phyloP scores from a whole-genome alignment of 306 rosid species.

The Dryas alaskensis region DNA sequence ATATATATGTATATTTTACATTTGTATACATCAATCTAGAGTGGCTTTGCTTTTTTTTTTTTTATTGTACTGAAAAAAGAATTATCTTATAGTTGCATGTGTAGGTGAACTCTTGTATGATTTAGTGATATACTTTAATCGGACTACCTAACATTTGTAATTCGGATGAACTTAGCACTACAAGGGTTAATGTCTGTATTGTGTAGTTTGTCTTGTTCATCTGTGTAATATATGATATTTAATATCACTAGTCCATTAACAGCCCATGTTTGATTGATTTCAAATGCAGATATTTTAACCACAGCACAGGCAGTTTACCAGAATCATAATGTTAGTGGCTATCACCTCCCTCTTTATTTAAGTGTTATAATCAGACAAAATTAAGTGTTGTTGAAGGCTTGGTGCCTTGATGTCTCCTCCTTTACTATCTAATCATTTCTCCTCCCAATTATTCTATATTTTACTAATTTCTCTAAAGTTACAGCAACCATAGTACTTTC shows the following conservation, averaged over 20 bases:
- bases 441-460: too few species aligned
- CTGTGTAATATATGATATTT: background rate
- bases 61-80: too few species aligned
- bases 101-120: background rate
- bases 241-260: slow-evolving; percentile 9
- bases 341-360: slow-evolving; percentile 8
- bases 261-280: slow-evolving; percentile 32
- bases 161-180: background rate
- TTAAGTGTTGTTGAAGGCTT: too few species aligned
- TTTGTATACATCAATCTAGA: too few species aligned
- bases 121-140: background rate
- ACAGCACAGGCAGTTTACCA: slow-evolving; percentile 75
- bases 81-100: background rate
- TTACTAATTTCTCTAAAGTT: too few species aligned
- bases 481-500: too few species aligned
- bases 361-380: too few species aligned
- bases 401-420: too few species aligned
- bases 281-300: slow-evolving; percentile 68
- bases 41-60: too few species aligned
- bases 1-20: background rate
- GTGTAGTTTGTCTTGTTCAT: background rate
- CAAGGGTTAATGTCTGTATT: background rate
- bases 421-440: too few species aligned
- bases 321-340: slow-evolving; percentile 66
- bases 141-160: background rate